Percentiles rank a stretch among this genome's conserved stretches.
Evolutionary conservation across 371 early-diverging fungal genomes (phyloP).

Genomic region (Mucor piriformis): DNA sequence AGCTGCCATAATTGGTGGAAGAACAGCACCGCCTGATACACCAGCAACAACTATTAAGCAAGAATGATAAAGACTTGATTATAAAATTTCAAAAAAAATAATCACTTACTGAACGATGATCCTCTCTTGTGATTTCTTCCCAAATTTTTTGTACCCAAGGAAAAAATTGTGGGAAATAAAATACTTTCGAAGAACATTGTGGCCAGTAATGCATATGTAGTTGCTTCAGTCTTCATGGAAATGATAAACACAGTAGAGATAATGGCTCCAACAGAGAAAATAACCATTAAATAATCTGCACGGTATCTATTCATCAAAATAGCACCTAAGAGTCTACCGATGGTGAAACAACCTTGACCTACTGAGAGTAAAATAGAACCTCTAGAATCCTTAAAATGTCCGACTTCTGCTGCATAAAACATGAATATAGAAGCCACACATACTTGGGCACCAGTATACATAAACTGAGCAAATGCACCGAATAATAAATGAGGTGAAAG

Average conservation of each 20-base stretch:
- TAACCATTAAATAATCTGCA: constrained; percentile 38
- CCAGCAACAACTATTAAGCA: constrained; percentile 42
- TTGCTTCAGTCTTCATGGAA: constrained; percentile 31
- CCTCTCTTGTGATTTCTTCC: constrained; percentile 52
- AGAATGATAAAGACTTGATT: not conserved
- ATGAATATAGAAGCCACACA: constrained; percentile 49
- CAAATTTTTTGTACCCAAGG: constrained; percentile 44
- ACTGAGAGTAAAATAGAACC: constrained; percentile 37
- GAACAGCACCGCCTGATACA: constrained; percentile 47
- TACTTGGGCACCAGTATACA: constrained; percentile 52
- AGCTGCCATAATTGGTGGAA: constrained; percentile 47
- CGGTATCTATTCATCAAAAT: constrained; percentile 33
- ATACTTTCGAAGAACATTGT: constrained; percentile 51
- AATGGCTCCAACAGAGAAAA: constrained; percentile 33
- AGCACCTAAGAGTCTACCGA: constrained; percentile 50
- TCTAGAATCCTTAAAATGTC: constrained; percentile 29
- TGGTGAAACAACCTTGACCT: constrained; percentile 47
- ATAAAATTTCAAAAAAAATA: not conserved
- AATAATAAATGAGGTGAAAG: constrained; percentile 44
- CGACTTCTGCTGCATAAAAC: constrained; percentile 42
- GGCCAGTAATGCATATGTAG: constrained; percentile 41
- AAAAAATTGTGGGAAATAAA: constrained; percentile 53
- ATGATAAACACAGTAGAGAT: constrained; percentile 38
- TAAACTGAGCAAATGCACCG: constrained; percentile 43
- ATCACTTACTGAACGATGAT: constrained; percentile 37